phyloP scores from a whole-genome alignment of 2,329 filamentous ascomycete genomes.

The Chaetomiaceae sp. region DNA sequence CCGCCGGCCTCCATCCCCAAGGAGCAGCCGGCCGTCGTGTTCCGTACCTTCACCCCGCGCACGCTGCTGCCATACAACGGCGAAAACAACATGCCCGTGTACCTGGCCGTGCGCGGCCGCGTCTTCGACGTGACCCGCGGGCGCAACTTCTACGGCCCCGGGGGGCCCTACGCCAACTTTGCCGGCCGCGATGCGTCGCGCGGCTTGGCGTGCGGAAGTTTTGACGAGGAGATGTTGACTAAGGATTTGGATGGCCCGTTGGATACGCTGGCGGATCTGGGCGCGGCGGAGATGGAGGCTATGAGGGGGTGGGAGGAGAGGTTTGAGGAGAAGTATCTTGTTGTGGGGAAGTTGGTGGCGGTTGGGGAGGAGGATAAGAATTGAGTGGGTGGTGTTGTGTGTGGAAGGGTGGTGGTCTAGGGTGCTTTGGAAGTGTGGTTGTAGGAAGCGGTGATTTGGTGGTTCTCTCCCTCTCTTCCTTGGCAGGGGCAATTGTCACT shows the following conservation, averaged over 20 bases:
- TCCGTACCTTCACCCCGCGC: slow-evolving; percentile 66
- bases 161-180: slow-evolving; percentile 93
- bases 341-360: slow-evolving; percentile 81
- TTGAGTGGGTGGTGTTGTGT: background rate
- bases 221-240: slow-evolving; percentile 93
- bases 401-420: background rate
- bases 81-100: slow-evolving; percentile 66
- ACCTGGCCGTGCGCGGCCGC: slow-evolving; percentile 82
- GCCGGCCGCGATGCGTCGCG: slow-evolving; percentile 86
- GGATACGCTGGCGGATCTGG: slow-evolving; percentile 69
- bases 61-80: slow-evolving; percentile 87
- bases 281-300: slow-evolving; percentile 72
- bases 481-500: too few relatives aligned
- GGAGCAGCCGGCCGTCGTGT: slow-evolving; percentile 55
- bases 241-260: slow-evolving; percentile 80
- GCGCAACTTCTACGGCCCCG: slow-evolving; percentile 92
- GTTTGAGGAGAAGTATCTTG: slow-evolving; percentile 87
- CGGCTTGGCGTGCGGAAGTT: slow-evolving; percentile 84
- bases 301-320: slow-evolving; percentile 88
- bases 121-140: slow-evolving; percentile 88
- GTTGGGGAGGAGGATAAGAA: slow-evolving; percentile 35
- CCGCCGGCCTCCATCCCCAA: slow-evolving; percentile 41
- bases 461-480: too few relatives aligned
- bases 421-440: background rate
- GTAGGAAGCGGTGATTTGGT: too few relatives aligned